Percentiles rank a stretch among this genome's conserved stretches.
phyloP scores from a whole-genome alignment of 345 rosid species.

The Adansonia digitata region DNA sequence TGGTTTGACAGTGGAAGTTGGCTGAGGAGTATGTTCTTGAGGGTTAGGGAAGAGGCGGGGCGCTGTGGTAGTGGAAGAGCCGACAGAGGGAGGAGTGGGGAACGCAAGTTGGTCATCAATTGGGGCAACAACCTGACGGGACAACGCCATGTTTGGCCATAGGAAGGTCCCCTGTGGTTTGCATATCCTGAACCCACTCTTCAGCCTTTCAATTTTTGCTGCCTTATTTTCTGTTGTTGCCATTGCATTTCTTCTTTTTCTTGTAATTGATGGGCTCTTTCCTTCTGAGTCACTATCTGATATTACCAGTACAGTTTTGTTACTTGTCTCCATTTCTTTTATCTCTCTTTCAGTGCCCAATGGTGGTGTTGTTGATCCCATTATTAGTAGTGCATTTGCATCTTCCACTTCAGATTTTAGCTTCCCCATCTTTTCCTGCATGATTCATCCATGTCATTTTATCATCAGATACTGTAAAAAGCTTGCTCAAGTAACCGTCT shows the following conservation, averaged over 20 bases:
- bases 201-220: constrained; percentile 49
- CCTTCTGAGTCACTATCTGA: background rate
- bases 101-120: constrained; percentile 24
- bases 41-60: background rate
- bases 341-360: constrained; percentile 19
- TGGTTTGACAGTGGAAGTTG: constrained; percentile 44
- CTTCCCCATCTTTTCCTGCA: constrained; percentile 53
- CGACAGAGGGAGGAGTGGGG: constrained; percentile 43
- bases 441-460: constrained; percentile 2
- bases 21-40: constrained; percentile 3
- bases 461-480: too few relatives aligned
- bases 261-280: background rate
- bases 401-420: constrained; percentile 33
- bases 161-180: constrained; percentile 69
- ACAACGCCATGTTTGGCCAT: constrained; percentile 54
- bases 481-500: background rate
- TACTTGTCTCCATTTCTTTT: constrained; percentile 5
- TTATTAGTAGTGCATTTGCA: background rate
- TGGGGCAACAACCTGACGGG: constrained; percentile 28
- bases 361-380: constrained; percentile 16
- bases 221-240: constrained; percentile 37
- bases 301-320: background rate
- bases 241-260: constrained; percentile 7
- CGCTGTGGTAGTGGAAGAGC: constrained; percentile 33
- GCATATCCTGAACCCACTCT: constrained; percentile 79